phyloP scores from a whole-genome alignment of 1,284 basidiomycete species.

The Cryptococcus sp. region DNA sequence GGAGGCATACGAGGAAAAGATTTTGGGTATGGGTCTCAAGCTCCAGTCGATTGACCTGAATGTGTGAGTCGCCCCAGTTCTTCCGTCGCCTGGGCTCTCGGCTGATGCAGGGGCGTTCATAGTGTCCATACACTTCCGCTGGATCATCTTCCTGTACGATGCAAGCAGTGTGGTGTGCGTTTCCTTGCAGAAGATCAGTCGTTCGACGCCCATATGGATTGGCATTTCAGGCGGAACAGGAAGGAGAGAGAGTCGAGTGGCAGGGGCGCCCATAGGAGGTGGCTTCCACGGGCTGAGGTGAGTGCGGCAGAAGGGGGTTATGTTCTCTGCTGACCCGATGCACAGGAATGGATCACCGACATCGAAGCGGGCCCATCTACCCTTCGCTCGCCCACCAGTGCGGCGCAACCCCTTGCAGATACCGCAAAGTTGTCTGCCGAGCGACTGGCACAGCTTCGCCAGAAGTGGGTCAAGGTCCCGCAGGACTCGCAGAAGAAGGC shows the following conservation, averaged over 20 bases:
- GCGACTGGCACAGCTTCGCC: conserved; percentile 68
- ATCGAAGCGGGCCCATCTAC: conserved; percentile 35
- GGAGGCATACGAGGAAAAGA: conserved; percentile 66
- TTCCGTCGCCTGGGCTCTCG: background rate
- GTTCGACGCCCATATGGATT: conserved; percentile 88
- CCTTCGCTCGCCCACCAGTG: conserved; percentile 7
- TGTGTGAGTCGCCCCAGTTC: conserved; percentile 55
- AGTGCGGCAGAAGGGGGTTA: conserved; percentile 44
- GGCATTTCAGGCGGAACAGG: conserved; percentile 94
- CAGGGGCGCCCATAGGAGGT: conserved; percentile 84
- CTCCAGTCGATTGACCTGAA: conserved; percentile 69
- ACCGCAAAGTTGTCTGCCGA: conserved; percentile 56
- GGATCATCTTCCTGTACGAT: conserved; percentile 71
- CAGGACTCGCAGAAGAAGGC: conserved; percentile 70
- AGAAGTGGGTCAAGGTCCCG: conserved; percentile 81
- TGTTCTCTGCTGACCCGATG: conserved; percentile 11
- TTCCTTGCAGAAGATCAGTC: conserved; percentile 68
- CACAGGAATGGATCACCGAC: conserved; percentile 2
- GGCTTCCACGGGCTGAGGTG: conserved; percentile 83
- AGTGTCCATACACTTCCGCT: conserved; percentile 71
- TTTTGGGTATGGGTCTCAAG: conserved; percentile 66
- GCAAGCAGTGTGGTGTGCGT: conserved; percentile 89
- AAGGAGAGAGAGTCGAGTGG: conserved; percentile 79
- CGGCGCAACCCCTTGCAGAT: background rate
- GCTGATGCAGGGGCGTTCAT: too few species aligned